Percentiles rank a stretch among this genome's conserved stretches.
Evolutionary conservation across 768 basidiomycete species (phyloP).

Genomic region (Lyophyllum shimeji): DNA sequence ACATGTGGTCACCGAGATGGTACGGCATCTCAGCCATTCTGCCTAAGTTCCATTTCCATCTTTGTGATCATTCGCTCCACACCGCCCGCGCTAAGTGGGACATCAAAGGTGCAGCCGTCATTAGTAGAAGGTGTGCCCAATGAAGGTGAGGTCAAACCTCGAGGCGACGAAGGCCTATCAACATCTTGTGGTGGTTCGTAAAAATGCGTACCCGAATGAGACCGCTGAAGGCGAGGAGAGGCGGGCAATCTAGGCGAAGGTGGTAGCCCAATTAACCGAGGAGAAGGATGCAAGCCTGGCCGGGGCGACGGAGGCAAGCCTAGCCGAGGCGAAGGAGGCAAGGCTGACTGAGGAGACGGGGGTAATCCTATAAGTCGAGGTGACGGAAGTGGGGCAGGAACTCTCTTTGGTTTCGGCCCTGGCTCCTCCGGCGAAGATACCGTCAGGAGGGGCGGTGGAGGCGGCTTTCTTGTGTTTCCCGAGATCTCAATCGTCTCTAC

Average conservation of each 20-base stretch:
- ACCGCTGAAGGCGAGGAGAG: not conserved
- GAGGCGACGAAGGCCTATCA: slow-evolving; percentile 1
- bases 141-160: not conserved
- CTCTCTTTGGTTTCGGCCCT: slow-evolving; percentile 1
- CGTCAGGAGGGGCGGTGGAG: slow-evolving; percentile 7
- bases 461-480: not conserved
- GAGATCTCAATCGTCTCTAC: not conserved
- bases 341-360: too few relatives aligned
- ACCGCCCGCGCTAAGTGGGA: slow-evolving; percentile 9
- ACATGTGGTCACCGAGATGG: not conserved
- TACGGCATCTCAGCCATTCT: not conserved
- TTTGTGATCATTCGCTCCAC: slow-evolving; percentile 12
- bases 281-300: slow-evolving; percentile 9
- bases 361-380: slow-evolving; percentile 5
- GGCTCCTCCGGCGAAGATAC: slow-evolving; percentile 11
- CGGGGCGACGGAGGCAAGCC: slow-evolving; percentile 1
- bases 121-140: not conserved
- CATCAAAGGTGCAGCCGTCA: not conserved
- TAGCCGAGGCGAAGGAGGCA: slow-evolving; percentile 1
- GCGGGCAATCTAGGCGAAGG: not conserved
- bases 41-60: slow-evolving; percentile 12
- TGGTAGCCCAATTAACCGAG: slow-evolving; percentile 5
- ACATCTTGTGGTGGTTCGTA: not conserved
- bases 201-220: not conserved
- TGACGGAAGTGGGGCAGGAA: slow-evolving; percentile 7